These are phyloP conservation scores for Coprinopsis sp. DNA, from an alignment of 768 basidiomycete species.

Conservation along the genomic window DNA sequence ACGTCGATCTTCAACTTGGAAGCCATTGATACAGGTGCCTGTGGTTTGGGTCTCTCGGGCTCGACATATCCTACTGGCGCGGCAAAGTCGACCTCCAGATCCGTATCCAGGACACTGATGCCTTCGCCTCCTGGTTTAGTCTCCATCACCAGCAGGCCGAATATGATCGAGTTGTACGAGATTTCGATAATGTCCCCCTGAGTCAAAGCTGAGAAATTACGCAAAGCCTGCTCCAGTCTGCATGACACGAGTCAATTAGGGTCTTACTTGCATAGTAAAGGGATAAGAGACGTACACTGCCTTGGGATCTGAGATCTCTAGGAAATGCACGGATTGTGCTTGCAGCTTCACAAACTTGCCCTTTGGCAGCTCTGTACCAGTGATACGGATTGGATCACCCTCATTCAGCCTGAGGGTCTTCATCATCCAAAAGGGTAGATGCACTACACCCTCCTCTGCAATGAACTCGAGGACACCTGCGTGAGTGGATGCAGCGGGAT, in stretches of 20 bases:
- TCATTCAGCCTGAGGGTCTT: slow-evolving; percentile 89
- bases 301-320: slow-evolving; percentile 96
- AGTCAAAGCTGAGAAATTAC: slow-evolving; percentile 88
- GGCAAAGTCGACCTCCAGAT: slow-evolving; percentile 97
- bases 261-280: background rate
- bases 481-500: slow-evolving; percentile 82
- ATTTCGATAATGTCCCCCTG: slow-evolving; percentile 98
- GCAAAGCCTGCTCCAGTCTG: slow-evolving; percentile 91
- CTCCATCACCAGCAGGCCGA: slow-evolving; percentile 96
- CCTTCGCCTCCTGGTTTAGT: slow-evolving; percentile 80
- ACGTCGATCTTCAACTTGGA: slow-evolving; percentile 94
- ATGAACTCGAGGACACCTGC: slow-evolving; percentile 99
- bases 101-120: slow-evolving; percentile 88
- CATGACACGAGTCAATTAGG: slow-evolving; percentile 1
- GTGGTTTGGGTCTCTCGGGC: slow-evolving; percentile 80
- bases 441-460: slow-evolving; percentile 91
- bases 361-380: slow-evolving; percentile 82
- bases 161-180: slow-evolving; percentile 92
- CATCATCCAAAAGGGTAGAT: slow-evolving; percentile 99
- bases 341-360: slow-evolving; percentile 97
- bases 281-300: slow-evolving; percentile 70
- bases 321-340: slow-evolving; percentile 90
- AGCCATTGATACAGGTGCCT: slow-evolving; percentile 87
- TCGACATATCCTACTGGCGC: slow-evolving; percentile 92
- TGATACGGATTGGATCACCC: slow-evolving; percentile 92